These are phyloP conservation scores for Persicaria maculosa DNA, from an alignment of 148 eudicot genomes.

Conservation along the genomic window DNA sequence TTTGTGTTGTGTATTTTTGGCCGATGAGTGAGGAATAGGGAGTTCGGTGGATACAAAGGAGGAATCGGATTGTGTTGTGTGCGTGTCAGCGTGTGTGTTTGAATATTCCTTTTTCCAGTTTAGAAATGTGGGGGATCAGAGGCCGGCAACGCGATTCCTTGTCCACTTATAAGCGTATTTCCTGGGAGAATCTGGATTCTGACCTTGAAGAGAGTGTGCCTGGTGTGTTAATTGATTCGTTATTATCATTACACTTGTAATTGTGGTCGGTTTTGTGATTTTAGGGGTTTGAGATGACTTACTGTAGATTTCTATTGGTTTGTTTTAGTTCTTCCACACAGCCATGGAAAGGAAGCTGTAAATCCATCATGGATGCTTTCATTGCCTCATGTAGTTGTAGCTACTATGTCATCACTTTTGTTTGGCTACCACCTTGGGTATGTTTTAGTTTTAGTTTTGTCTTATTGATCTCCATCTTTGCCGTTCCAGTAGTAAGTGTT, in stretches of 20 bases:
- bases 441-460: conserved; percentile 16
- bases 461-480: conserved; percentile 1
- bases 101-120: not conserved
- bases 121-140: conserved; percentile 20
- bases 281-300: conserved; percentile 3
- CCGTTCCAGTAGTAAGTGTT: not conserved
- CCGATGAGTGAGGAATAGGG: not conserved
- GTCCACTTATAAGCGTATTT: conserved; percentile 54
- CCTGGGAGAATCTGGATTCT: conserved; percentile 38
- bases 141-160: conserved; percentile 45
- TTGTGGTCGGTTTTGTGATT: not conserved
- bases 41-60: not conserved
- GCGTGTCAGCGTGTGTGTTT: not conserved
- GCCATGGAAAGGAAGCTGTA: conserved; percentile 41
- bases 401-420: conserved; percentile 62
- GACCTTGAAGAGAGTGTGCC: conserved; percentile 27
- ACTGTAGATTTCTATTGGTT: not conserved
- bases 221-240: conserved; percentile 18
- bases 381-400: conserved; percentile 73
- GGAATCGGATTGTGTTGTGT: not conserved
- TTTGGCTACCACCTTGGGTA: conserved; percentile 96
- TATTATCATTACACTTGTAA: not conserved
- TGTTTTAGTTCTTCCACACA: conserved; percentile 36
- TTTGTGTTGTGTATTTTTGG: not conserved
- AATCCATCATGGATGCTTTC: conserved; percentile 66